Base-by-base conservation (phyloP, 257 asterid species). In the Salvia splendens region DNA sequence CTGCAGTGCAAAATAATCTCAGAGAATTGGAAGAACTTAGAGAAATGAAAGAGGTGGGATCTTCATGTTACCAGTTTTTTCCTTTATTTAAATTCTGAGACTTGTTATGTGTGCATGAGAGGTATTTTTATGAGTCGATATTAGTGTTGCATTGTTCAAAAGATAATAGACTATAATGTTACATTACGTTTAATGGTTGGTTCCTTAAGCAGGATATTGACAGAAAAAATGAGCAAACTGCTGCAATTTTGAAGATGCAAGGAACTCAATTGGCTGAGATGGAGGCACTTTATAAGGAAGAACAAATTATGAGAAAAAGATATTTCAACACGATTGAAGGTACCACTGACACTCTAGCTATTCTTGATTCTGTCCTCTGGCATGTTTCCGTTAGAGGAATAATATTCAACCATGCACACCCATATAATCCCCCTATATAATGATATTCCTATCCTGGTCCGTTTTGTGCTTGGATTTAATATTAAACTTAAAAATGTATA, bases 291-390 rank as follows among this genome's bases (percentile, higher is more conserved):
- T 94, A 94, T 76, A 91, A 84, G 78, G 99, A 94, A 78, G 98
- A 94, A 75, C 96, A 87, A 85, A 82, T 91, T 56, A 64, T 87
- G 74, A 82, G 99, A 77, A 94, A 94, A 73, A 81, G 95, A 64
- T 94, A 91, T n/a, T 94, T 88, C 65, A 94, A 94, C 82, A 86
- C 73, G 80, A 91, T 94, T 51, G 99, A 94, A 86, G 99, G 99
- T 91, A 84, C 35, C 12, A 4, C 15, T 33, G 12, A 41, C 40
- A 4, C 62, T 52, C 69, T 20, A 42, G 30, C 42, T 6, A 49
- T 57, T 49, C 41, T 41, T 38, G n/a, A 17, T 38, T 69, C 14
- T 50, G 35, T 48, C 12, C 49, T 36, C 60, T 40, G 10, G 7
- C 24, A 8, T 7, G 7, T 47, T 69, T 40, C 12, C 32, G 4